A percentile compares a stretch with the other conserved stretches of the same genome.
phyloP scores from a whole-genome alignment of 2,329 filamentous ascomycete species.

The Verticillium klebahnii region DNA sequence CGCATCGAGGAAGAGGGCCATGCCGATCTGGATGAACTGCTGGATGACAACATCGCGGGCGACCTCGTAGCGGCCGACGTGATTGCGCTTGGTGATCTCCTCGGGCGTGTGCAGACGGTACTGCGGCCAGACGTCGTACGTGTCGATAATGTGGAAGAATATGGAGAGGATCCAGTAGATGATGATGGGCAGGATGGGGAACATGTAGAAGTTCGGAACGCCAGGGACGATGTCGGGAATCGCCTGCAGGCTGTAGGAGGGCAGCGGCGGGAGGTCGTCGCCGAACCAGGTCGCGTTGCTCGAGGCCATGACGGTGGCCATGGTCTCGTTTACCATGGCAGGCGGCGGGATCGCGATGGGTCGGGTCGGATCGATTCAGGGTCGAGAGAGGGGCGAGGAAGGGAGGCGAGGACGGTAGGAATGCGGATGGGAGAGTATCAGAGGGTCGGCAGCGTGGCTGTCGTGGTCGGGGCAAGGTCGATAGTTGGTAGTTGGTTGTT shows the following conservation, averaged over 20 bases:
- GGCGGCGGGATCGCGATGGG: neutral
- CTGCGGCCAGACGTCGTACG: conserved; percentile 78
- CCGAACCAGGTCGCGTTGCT: conserved; percentile 47
- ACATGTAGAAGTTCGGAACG: conserved; percentile 76
- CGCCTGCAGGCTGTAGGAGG: conserved; percentile 69
- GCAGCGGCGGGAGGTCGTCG: conserved; percentile 75
- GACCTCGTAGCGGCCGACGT: conserved; percentile 78
- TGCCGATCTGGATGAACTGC: conserved; percentile 80
- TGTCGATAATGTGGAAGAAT: conserved; percentile 84
- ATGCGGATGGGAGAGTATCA: neutral
- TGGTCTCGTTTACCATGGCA: conserved; percentile 36
- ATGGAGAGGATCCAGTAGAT: conserved; percentile 87
- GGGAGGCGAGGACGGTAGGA: neutral
- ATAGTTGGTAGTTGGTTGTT: neutral
- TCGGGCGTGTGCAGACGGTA: conserved; percentile 94
- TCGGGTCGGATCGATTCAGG: neutral
- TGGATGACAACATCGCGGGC: conserved; percentile 88
- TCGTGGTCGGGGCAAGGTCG: neutral
- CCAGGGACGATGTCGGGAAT: conserved; percentile 69
- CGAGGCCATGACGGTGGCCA: conserved; percentile 30
- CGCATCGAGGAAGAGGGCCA: conserved; percentile 62
- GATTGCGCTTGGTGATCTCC: conserved; percentile 83
- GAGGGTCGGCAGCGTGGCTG: neutral
- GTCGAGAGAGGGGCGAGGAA: neutral
- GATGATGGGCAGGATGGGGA: conserved; percentile 69